These are phyloP conservation scores for Phellopilus nigrolimitatus DNA, from an alignment of 1,284 basidiomycete species.

Conservation along the genomic window DNA sequence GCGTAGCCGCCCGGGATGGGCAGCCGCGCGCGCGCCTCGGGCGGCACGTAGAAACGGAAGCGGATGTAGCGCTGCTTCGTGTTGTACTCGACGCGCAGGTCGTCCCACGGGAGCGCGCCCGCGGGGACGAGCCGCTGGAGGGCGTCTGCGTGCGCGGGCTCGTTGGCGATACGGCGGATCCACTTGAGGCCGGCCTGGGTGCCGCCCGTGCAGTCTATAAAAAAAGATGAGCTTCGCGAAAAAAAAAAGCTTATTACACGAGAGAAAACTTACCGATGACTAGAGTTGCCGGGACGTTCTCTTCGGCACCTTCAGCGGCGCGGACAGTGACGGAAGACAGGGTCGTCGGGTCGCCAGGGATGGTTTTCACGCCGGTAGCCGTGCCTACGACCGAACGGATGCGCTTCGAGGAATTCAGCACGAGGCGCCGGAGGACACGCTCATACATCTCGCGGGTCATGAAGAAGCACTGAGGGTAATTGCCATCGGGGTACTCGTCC, in stretches of 20 bases:
- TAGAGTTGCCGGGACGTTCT: slow-evolving; percentile 4
- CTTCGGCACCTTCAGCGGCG: background rate
- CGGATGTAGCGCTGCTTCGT: slow-evolving; percentile 2
- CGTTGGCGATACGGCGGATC: slow-evolving; percentile 8
- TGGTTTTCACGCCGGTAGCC: slow-evolving; percentile 4
- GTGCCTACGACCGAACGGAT: slow-evolving; percentile 10
- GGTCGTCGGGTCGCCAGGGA: slow-evolving; percentile 3
- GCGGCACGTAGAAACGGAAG: slow-evolving; percentile 15
- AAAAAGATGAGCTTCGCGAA: background rate
- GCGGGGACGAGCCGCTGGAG: background rate
- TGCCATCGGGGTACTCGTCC: slow-evolving; percentile 1
- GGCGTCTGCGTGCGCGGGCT: background rate
- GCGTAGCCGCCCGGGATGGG: slow-evolving; percentile 18
- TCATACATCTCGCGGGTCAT: slow-evolving; percentile 18
- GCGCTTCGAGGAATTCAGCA: slow-evolving; percentile 3
- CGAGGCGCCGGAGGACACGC: slow-evolving; percentile 15
- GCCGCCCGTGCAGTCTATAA: slow-evolving; percentile 19
- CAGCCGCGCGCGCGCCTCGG: slow-evolving; percentile 11
- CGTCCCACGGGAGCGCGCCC: slow-evolving; percentile 6
- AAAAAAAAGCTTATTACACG: background rate
- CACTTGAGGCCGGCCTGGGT: slow-evolving; percentile 21
- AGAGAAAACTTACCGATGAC: slow-evolving; percentile 12
- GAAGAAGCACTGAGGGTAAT: slow-evolving; percentile 9
- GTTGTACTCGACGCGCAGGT: slow-evolving; percentile 14
- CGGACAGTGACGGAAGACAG: slow-evolving; percentile 15